Conservation (phyloP, 2,329 filamentous ascomycete species). For the Malbranchea zuffiana region DNA sequence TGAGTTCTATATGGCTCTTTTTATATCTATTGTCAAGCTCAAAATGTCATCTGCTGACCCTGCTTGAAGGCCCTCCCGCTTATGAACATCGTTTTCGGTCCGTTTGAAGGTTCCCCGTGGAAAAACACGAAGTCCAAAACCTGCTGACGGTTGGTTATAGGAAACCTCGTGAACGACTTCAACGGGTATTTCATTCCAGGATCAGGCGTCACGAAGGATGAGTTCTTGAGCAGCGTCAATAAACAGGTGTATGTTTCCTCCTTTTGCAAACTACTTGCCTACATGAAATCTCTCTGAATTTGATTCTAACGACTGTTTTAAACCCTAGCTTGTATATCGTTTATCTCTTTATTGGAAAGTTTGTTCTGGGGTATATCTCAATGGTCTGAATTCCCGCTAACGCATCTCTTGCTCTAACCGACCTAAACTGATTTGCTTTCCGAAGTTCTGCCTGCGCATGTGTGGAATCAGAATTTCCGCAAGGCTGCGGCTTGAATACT, state of each 20-base stretch:
- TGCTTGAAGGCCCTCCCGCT: slow-evolving; percentile 29
- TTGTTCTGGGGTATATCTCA: slow-evolving; percentile 45
- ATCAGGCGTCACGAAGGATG: slow-evolving; percentile 33
- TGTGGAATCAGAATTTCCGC: slow-evolving; percentile 43
- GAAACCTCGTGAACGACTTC: slow-evolving; percentile 43
- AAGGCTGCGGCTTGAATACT: slow-evolving; percentile 40
- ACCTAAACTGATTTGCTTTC: not conserved
- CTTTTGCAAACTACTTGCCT: slow-evolving; percentile 1
- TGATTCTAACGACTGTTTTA: too few species aligned
- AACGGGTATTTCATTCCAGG: slow-evolving; percentile 42
- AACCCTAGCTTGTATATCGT: slow-evolving; percentile 42
- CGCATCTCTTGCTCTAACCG: not conserved
- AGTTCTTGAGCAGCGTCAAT: slow-evolving; percentile 43
- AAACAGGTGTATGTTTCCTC: slow-evolving; percentile 24
- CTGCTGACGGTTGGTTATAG: slow-evolving; percentile 6
- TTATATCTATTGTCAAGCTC: too few species aligned
- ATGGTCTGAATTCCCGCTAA: slow-evolving; percentile 31
- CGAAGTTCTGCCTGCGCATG: slow-evolving; percentile 38
- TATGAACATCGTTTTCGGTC: slow-evolving; percentile 51
- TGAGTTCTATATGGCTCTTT: slow-evolving; percentile 17
- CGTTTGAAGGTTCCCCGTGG: not conserved
- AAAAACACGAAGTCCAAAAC: not conserved
- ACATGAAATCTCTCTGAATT: not conserved
- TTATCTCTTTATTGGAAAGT: slow-evolving; percentile 48
- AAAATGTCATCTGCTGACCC: not conserved